phyloP scores from a whole-genome alignment of 2,329 filamentous ascomycete species.

The Penicillium thymicola region DNA sequence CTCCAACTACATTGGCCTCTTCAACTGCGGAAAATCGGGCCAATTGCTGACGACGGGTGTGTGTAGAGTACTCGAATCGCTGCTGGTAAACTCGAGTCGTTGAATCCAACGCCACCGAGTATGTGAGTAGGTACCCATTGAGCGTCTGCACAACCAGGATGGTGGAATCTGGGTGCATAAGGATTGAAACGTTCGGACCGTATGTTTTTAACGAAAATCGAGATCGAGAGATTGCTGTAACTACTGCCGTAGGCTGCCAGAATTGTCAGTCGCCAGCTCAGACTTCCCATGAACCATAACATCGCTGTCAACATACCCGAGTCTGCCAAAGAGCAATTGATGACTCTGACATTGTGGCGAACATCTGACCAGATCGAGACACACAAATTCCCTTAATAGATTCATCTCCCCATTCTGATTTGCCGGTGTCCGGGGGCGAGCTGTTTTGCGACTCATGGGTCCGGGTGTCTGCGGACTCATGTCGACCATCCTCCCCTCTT shows the following conservation, averaged over 20 bases:
- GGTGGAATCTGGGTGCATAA: slow-evolving; percentile 85
- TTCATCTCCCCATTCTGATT: slow-evolving; percentile 52
- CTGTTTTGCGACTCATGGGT: slow-evolving; percentile 3
- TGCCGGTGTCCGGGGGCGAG: slow-evolving; percentile 26
- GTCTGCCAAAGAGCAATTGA: slow-evolving; percentile 96
- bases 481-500: neutral
- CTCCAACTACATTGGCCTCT: slow-evolving; percentile 76
- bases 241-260: slow-evolving; percentile 74
- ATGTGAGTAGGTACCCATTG: slow-evolving; percentile 86
- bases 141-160: slow-evolving; percentile 89
- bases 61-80: slow-evolving; percentile 58
- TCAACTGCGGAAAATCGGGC: slow-evolving; percentile 64
- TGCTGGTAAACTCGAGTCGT: slow-evolving; percentile 81
- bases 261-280: slow-evolving; percentile 25
- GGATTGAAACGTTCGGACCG: slow-evolving; percentile 76
- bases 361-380: slow-evolving; percentile 75
- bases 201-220: slow-evolving; percentile 75
- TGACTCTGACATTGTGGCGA: slow-evolving; percentile 80
- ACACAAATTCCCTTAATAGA: slow-evolving; percentile 71
- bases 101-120: slow-evolving; percentile 81
- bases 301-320: slow-evolving; percentile 57
- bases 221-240: slow-evolving; percentile 82
- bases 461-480: neutral
- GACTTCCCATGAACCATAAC: slow-evolving; percentile 1
- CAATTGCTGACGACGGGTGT: slow-evolving; percentile 46